Base-by-base conservation (phyloP, 2,329 filamentous ascomycete species). In the Sporothrix inflata region DNA sequence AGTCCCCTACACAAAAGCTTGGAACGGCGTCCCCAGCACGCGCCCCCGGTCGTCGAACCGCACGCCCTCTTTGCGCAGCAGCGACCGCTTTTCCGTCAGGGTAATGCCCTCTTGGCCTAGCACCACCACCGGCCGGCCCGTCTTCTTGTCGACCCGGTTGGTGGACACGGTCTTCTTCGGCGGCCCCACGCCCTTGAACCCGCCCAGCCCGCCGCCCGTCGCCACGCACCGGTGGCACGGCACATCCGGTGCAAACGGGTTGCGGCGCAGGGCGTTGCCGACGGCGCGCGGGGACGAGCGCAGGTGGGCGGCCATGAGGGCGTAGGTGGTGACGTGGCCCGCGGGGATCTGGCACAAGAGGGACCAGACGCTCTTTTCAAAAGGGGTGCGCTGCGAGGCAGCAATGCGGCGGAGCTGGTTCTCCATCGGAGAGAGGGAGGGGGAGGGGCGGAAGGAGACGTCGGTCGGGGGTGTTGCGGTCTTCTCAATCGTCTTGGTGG, bases 171-270 rank as follows among this genome's bases (percentile, higher is more conserved):
- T 55, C 55, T 45, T 53, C 1, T n/a, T 57, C n/a, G 16, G 85
- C 3, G 89, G 85, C 84, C 88, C 90, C 75, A 88, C 86, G 2
- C 91, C 91, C 80, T 90, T 89, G 83, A 92, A 93, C 0, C 91
- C 91, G 55, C 91, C 91, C 27, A 94, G 80, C n/a, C 85, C 84
- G 14, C 92, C 90, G 69, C 90, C 90, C 53, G 89, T 90, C 6
- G 92, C 92, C 63, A 97, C 87, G 27, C 95, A 91, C 11, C 94
- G 87, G 80, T 97, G 93, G 74, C 93, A 97, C 1, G 93, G 94
- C 4, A 95, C 91, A 45, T 88, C 86, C 0, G 94, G 93, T 16
- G 94, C 93, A 77, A 95, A 97, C 0, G 93, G 93, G 79, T 97
- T 97, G 11, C 86, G 84, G 21, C 91, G 87, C 78, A 97, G 84